Evolutionary conservation across 148 eudicot species (phyloP).

Genomic region (Rhododendron ferrugineum): DNA sequence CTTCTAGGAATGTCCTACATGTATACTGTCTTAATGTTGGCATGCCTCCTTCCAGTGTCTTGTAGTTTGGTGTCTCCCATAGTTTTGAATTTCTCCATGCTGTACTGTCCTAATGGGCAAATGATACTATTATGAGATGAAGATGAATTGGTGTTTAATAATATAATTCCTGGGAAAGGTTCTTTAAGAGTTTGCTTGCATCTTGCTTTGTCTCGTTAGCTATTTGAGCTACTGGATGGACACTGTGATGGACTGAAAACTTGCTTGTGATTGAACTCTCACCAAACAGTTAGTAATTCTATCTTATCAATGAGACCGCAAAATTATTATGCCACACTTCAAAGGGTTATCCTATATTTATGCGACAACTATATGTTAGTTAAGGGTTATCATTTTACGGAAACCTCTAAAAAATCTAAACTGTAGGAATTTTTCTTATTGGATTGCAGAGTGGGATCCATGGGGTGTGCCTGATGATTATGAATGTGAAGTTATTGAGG

Average conservation of each 20-base stretch:
- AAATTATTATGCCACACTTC: neutral
- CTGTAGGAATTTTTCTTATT: neutral
- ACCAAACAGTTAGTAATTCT: neutral
- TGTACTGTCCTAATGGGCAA: neutral
- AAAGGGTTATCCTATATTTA: neutral
- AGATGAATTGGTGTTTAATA: neutral
- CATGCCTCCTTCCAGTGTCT: neutral
- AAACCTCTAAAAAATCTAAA: neutral
- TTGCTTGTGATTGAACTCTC: neutral
- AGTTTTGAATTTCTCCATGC: neutral
- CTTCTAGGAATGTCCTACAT: neutral
- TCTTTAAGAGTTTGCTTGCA: neutral
- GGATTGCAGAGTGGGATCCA: conserved; percentile 86
- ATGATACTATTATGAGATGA: neutral
- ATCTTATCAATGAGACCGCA: neutral
- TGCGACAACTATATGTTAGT: neutral
- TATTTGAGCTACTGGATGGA: neutral
- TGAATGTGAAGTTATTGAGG: conserved; percentile 89
- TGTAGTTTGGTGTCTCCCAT: neutral
- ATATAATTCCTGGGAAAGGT: neutral
- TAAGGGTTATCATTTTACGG: neutral
- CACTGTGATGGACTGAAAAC: neutral
- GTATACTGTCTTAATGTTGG: neutral
- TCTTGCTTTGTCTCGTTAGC: neutral
- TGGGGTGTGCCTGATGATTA: conserved; percentile 95